Evolutionary conservation across 441 rosid genomes (phyloP).

Genomic region (Adansonia madagascariensis): DNA sequence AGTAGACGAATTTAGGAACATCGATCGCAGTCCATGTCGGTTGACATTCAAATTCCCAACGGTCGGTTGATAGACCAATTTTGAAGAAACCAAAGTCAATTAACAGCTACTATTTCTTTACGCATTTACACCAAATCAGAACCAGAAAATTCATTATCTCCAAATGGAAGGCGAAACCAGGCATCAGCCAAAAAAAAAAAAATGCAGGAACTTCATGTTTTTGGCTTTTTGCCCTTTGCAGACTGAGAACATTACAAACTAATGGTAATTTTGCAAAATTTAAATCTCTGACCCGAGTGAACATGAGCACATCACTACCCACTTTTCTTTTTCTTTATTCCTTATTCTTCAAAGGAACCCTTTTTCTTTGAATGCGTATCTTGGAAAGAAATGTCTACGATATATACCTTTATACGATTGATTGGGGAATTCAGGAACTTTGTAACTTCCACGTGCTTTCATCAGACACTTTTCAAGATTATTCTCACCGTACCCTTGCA

Average conservation of each 20-base stretch:
- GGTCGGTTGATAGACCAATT: too few species aligned
- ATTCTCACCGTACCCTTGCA: not conserved
- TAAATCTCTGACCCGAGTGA: not conserved
- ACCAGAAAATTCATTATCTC: too few species aligned
- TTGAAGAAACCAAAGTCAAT: too few species aligned
- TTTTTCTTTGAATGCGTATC: not conserved
- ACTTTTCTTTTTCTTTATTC: not conserved
- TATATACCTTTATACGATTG: not conserved
- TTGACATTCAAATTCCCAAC: not conserved
- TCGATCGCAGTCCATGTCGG: not conserved
- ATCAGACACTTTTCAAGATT: not conserved
- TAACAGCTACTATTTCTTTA: too few species aligned
- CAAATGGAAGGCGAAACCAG: too few species aligned
- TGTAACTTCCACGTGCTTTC: not conserved
- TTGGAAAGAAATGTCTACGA: not conserved
- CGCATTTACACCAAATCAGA: too few species aligned
- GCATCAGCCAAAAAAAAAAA: too few species aligned
- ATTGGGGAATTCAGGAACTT: not conserved
- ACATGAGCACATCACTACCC: not conserved
- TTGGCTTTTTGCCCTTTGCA: not conserved
- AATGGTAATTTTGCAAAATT: not conserved
- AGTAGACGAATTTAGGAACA: slow-evolving; percentile 5
- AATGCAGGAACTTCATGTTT: not conserved
- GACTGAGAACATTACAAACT: not conserved
- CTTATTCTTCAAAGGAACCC: not conserved